Percentiles rank a stretch among this genome's conserved stretches.
Evolutionary conservation across 1,284 basidiomycete species (phyloP).

Genomic region (Rhodotorula sp.): DNA sequence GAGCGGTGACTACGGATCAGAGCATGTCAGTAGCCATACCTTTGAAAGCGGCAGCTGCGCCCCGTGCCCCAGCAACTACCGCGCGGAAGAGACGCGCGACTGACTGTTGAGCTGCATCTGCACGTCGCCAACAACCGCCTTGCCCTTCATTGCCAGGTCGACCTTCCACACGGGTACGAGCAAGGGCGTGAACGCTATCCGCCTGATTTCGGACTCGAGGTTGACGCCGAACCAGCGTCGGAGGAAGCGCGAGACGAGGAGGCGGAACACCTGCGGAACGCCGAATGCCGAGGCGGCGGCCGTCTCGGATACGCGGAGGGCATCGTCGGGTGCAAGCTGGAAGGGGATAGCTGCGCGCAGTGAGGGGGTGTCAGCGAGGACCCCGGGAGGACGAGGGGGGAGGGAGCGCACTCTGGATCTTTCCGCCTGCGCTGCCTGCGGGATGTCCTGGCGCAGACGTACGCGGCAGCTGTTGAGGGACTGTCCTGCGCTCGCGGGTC

Average conservation of each 20-base stretch:
- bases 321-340: constrained; percentile 9
- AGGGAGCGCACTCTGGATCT: constrained; percentile 13
- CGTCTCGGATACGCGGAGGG: constrained; percentile 1
- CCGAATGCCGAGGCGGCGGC: constrained; percentile 29
- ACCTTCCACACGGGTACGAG: constrained; percentile 37
- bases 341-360: constrained; percentile 25
- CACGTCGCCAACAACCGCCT: constrained; percentile 16
- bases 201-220: constrained; percentile 7
- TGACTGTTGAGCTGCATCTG: constrained; percentile 21
- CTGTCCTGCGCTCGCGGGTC: not conserved
- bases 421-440: not conserved
- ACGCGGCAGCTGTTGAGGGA: not conserved
- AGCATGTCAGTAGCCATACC: too few species aligned
- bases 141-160: constrained; percentile 27
- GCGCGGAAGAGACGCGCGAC: not conserved
- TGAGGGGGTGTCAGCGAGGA: too few species aligned
- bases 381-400: not conserved
- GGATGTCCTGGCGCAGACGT: not conserved
- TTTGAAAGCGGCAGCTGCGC: too few species aligned
- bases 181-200: constrained; percentile 20
- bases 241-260: constrained; percentile 15
- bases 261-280: constrained; percentile 17
- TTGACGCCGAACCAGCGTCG: constrained; percentile 18
- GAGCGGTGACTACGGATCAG: constrained; percentile 9
- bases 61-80: too few species aligned